Evolutionary conservation across 164 flowering plant genomes (phyloP).

Genomic region (Magnolia kwangsiensis): DNA sequence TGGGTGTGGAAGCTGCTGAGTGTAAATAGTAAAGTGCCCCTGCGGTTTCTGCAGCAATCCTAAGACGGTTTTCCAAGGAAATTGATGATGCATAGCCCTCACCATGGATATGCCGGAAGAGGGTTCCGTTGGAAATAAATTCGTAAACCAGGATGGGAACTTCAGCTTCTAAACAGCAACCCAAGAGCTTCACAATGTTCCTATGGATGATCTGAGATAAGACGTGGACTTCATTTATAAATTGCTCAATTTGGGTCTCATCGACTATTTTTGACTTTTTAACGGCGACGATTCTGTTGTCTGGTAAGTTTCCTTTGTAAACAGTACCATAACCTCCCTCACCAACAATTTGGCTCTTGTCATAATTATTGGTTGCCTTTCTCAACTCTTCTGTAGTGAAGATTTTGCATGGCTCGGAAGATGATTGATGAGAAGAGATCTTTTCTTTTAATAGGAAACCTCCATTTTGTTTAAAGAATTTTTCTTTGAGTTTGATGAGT

Average conservation of each 20-base stretch:
- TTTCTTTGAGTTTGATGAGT: too few relatives aligned
- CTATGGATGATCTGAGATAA: conserved; percentile 36
- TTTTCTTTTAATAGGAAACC: too few relatives aligned
- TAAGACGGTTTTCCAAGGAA: background rate
- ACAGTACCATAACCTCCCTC: conserved; percentile 1
- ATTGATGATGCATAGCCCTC: too few relatives aligned
- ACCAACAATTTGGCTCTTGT: background rate
- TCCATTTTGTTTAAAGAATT: too few relatives aligned
- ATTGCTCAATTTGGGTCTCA: conserved; percentile 1
- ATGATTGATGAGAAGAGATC: too few relatives aligned
- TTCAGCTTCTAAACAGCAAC: conserved; percentile 36
- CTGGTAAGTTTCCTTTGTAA: background rate
- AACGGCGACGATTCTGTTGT: background rate
- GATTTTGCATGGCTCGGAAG: background rate
- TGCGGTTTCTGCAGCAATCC: conserved; percentile 5
- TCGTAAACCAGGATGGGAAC: conserved; percentile 3
- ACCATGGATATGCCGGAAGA: background rate
- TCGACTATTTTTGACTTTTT: conserved; percentile 5
- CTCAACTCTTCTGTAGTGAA: background rate
- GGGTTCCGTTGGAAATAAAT: conserved; percentile 4
- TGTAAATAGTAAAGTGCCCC: conserved; percentile 9
- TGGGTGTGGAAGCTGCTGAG: conserved; percentile 4
- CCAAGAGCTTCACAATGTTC: conserved; percentile 37
- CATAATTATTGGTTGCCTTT: background rate
- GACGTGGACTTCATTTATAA: conserved; percentile 1